A percentile compares a stretch with the other conserved stretches of the same genome.
Evolutionary conservation across 192 early-diverging fungal genomes (phyloP).

Genomic region (Backusella mclennaniae): DNA sequence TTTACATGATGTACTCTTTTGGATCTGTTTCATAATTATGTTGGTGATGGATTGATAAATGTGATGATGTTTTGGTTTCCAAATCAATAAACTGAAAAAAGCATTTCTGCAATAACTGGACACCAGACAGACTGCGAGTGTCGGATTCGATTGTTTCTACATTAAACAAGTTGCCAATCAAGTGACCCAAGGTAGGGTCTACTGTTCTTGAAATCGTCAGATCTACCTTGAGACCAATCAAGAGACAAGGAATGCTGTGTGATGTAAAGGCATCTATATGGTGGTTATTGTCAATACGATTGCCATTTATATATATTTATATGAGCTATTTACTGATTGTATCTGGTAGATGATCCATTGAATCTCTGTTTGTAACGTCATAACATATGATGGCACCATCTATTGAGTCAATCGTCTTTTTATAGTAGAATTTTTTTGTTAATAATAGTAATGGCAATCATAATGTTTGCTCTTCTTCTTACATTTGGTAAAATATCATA

Average conservation of each 20-base stretch:
- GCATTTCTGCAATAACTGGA: slow-evolving; percentile 10
- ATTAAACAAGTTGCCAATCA: slow-evolving; percentile 14
- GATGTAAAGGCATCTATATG: slow-evolving; percentile 15
- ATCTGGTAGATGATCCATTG: slow-evolving; percentile 35
- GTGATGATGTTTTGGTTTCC: background rate
- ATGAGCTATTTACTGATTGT: slow-evolving; percentile 24
- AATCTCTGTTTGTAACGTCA: slow-evolving; percentile 24
- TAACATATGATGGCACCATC: slow-evolving; percentile 32
- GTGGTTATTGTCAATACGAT: background rate
- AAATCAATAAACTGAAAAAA: background rate
- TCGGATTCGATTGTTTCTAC: slow-evolving; percentile 10
- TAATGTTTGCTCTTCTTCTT: background rate
- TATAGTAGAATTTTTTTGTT: background rate
- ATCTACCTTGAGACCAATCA: slow-evolving; percentile 32
- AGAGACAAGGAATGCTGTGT: slow-evolving; percentile 19
- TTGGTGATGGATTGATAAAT: background rate
- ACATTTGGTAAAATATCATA: background rate
- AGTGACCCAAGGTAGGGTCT: slow-evolving; percentile 12
- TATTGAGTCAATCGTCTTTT: slow-evolving; percentile 7
- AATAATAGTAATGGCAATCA: background rate
- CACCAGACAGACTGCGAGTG: background rate
- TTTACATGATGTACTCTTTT: background rate
- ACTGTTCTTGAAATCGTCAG: slow-evolving; percentile 21
- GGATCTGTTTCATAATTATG: background rate
- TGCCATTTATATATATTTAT: background rate